Conservation (phyloP, 108 stramenopile genomes). For the Stephanodiscus minutulus region DNA sequence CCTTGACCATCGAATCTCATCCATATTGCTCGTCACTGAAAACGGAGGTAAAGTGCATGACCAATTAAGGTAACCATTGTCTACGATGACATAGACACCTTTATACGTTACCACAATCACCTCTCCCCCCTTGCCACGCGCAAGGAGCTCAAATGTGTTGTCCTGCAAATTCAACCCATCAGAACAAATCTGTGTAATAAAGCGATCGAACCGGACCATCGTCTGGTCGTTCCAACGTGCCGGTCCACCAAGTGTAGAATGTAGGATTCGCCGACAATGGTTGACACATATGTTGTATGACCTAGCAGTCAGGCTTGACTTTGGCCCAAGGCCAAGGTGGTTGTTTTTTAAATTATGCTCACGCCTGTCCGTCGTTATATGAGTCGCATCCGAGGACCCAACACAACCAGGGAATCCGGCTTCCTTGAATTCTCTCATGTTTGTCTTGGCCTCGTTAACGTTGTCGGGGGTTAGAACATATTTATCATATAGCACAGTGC, state of each 20-base stretch:
- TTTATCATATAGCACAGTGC: too few species aligned
- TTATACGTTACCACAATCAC: neutral
- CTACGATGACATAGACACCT: conserved; percentile 36
- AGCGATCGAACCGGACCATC: neutral
- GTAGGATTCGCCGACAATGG: neutral
- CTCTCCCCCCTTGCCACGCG: neutral
- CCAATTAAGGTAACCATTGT: conserved; percentile 48
- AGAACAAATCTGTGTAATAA: neutral
- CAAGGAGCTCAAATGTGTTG: too few species aligned
- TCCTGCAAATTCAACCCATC: too few species aligned
- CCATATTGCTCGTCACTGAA: neutral
- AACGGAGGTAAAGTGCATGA: conserved; percentile 26
- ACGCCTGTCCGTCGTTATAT: too few species aligned
- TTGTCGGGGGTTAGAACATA: too few species aligned
- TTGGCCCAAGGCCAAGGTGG: neutral
- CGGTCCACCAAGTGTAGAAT: conserved; percentile 3
- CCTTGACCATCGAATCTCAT: neutral
- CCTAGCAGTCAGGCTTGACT: neutral
- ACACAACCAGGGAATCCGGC: too few species aligned
- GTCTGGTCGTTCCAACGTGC: conserved; percentile 3
- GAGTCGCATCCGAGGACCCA: too few species aligned
- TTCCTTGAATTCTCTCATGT: too few species aligned
- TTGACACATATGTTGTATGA: neutral
- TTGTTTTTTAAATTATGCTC: too few species aligned
- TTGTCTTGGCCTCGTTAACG: too few species aligned